These are phyloP conservation scores for Leccinum disarticulatum DNA, from an alignment of 768 basidiomycete genomes.

Conservation along the genomic window DNA sequence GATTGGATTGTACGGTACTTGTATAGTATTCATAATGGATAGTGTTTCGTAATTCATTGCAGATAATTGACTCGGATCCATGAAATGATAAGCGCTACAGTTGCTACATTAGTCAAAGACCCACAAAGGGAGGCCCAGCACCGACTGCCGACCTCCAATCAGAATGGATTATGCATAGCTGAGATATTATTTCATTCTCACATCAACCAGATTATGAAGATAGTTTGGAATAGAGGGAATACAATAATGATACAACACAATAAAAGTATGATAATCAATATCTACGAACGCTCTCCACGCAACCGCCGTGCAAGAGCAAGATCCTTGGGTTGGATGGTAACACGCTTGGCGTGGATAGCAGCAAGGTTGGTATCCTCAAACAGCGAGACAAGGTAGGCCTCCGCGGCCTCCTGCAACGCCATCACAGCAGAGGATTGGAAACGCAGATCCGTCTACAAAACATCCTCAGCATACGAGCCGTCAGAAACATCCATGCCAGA, in stretches of 20 bases:
- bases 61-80: background rate
- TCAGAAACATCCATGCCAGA: background rate
- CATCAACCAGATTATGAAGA: background rate
- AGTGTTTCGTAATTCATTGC: background rate
- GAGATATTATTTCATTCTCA: background rate
- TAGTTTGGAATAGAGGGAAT: background rate
- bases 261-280: background rate
- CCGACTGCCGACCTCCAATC: no score
- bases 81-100: no score
- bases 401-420: constrained; percentile 55
- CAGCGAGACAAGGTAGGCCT: background rate
- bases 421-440: constrained; percentile 91
- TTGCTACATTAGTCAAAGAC: background rate
- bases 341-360: background rate
- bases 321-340: constrained; percentile 2
- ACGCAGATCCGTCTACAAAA: constrained; percentile 65
- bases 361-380: constrained; percentile 1
- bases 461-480: background rate
- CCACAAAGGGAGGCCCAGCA: no score
- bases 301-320: constrained; percentile 46
- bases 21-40: background rate
- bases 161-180: background rate
- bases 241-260: constrained; percentile 19
- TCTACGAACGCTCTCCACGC: constrained; percentile 72
- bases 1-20: background rate